Evolutionary conservation across 441 rosid genomes (phyloP).

Genomic region (Populus hybrid): DNA sequence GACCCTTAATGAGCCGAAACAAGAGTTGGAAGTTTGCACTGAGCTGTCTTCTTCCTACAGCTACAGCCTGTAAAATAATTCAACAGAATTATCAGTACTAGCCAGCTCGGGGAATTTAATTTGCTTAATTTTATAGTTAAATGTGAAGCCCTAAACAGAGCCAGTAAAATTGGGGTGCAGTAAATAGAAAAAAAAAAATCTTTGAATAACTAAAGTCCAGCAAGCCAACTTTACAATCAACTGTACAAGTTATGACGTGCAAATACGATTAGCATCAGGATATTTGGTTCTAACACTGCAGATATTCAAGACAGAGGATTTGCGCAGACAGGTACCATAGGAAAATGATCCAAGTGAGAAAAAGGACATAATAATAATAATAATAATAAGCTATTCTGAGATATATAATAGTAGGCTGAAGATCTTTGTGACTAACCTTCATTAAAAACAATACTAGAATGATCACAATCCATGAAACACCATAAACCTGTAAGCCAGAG

Average conservation of each 20-base stretch:
- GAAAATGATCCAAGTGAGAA: background rate
- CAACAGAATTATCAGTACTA: background rate
- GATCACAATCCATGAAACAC: conserved; percentile 93
- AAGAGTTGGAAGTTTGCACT: conserved; percentile 93
- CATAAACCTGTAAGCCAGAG: conserved; percentile 64
- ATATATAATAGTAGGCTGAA: background rate
- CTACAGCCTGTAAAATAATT: conserved; percentile 57
- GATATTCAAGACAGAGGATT: background rate
- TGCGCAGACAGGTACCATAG: background rate
- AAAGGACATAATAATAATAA: too few relatives aligned
- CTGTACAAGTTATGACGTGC: too few relatives aligned
- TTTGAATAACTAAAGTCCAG: background rate
- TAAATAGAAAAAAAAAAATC: background rate
- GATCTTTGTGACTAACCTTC: conserved; percentile 60
- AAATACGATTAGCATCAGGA: too few relatives aligned
- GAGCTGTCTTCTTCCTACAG: conserved; percentile 86
- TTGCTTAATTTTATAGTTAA: background rate
- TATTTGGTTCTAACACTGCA: too few relatives aligned
- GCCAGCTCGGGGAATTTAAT: background rate
- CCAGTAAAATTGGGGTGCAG: background rate
- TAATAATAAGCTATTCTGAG: conserved; percentile 1
- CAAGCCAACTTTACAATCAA: background rate
- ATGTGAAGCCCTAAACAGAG: background rate
- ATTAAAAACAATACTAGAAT: conserved; percentile 78
- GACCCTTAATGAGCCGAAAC: conserved; percentile 91